Percentiles rank a stretch among this genome's conserved stretches.
phyloP scores from a whole-genome alignment of 495 filamentous ascomycete species.

The Xanthoparmelia taractica region DNA sequence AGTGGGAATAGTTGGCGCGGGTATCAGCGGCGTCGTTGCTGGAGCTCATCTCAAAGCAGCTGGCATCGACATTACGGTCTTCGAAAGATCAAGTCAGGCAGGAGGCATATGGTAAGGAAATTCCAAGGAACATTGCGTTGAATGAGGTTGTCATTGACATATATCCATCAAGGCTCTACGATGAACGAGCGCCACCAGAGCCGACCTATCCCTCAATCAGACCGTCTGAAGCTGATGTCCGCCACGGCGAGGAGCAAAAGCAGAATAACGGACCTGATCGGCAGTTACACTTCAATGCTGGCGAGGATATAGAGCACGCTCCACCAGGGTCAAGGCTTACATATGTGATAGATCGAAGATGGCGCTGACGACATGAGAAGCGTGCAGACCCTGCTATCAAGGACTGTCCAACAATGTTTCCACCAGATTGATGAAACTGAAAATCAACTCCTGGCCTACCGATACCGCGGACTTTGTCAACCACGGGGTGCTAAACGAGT shows the following conservation, averaged over 20 bases:
- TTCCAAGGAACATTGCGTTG: no score
- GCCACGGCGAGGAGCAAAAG: neutral
- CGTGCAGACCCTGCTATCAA: slow-evolving; percentile 47
- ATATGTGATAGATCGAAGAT: neutral
- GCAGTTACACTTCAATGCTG: no score
- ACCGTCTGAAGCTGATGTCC: slow-evolving; percentile 35
- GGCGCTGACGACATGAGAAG: slow-evolving; percentile 10
- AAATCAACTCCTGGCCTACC: slow-evolving; percentile 52
- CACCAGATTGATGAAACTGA: slow-evolving; percentile 51
- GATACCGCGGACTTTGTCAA: slow-evolving; percentile 50
- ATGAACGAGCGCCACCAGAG: slow-evolving; percentile 50
- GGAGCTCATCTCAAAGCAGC: slow-evolving; percentile 53
- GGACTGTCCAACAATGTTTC: slow-evolving; percentile 60
- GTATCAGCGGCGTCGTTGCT: slow-evolving; percentile 58
- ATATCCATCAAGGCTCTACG: slow-evolving; percentile 48
- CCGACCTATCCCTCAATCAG: slow-evolving; percentile 47
- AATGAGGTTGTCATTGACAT: no score
- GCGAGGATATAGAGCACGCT: slow-evolving; percentile 4
- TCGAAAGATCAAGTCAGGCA: slow-evolving; percentile 48
- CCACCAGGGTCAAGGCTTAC: slow-evolving; percentile 9
- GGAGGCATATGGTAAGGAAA: slow-evolving; percentile 33
- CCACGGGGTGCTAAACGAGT: slow-evolving; percentile 47
- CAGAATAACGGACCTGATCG: neutral
- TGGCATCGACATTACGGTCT: slow-evolving; percentile 55
- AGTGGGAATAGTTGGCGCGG: slow-evolving; percentile 63